Evolutionary conservation across 2,329 filamentous ascomycete species (phyloP).

Genomic region (Orbilia ellipsospora): DNA sequence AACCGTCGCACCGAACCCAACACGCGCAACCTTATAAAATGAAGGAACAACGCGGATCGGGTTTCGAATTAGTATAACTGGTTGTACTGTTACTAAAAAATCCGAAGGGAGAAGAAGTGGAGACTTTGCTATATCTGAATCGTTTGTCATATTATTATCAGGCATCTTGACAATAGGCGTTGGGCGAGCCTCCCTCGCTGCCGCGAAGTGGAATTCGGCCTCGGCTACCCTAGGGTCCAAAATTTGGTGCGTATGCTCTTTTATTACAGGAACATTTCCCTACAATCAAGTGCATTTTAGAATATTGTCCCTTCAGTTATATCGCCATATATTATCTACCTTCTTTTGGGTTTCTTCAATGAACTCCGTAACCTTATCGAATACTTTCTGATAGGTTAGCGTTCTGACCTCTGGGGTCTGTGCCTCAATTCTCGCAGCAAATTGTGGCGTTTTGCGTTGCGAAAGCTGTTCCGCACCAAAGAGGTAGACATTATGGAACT

Average conservation of each 20-base stretch:
- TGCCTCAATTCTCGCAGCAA: background rate
- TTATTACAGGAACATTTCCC: constrained; percentile 1
- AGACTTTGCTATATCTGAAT: background rate
- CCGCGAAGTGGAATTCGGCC: background rate
- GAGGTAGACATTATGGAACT: background rate
- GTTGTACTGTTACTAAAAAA: background rate
- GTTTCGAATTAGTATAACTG: constrained; percentile 4
- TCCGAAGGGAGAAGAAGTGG: background rate
- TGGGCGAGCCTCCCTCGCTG: no score
- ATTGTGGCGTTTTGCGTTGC: constrained; percentile 5
- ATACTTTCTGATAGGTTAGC: no score
- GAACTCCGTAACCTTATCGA: no score
- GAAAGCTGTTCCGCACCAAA: constrained; percentile 2
- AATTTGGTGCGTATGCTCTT: constrained; percentile 1
- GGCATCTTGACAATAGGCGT: no score
- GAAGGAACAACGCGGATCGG: constrained; percentile 5
- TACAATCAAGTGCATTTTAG: background rate
- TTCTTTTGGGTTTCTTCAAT: no score
- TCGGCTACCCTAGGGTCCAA: background rate
- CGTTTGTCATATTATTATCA: no score
- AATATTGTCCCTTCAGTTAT: background rate
- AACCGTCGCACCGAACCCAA: background rate
- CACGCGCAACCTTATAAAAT: background rate
- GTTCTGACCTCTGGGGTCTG: background rate
- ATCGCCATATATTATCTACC: no score